Evolutionary conservation across 1,284 basidiomycete species (phyloP).

Genomic region (Sparassis latifolia): DNA sequence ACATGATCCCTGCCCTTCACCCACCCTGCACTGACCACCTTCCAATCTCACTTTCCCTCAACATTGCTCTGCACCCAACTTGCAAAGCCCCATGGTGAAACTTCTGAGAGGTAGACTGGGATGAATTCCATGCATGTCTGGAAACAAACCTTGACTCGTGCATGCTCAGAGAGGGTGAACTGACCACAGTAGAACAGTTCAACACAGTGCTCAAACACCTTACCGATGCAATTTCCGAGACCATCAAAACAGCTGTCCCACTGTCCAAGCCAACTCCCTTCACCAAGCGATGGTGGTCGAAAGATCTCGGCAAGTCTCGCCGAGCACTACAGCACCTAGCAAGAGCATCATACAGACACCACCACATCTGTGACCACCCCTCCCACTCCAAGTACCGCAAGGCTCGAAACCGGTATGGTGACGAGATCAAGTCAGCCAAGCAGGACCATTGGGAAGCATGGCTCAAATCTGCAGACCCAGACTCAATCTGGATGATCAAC

Average conservation of each 20-base stretch:
- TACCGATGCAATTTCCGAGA: slow-evolving; percentile 5
- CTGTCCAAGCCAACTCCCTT: slow-evolving; percentile 16
- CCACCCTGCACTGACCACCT: background rate
- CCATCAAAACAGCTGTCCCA: slow-evolving; percentile 19
- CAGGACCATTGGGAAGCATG: slow-evolving; percentile 29
- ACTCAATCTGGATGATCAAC: slow-evolving; percentile 27
- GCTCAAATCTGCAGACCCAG: slow-evolving; percentile 17
- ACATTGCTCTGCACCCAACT: background rate
- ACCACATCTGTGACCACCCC: slow-evolving; percentile 25
- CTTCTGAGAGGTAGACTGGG: background rate
- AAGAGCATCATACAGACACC: slow-evolving; percentile 20
- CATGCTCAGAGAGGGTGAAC: too few species aligned
- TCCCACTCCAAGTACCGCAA: slow-evolving; percentile 16
- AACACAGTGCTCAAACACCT: too few species aligned
- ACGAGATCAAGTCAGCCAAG: slow-evolving; percentile 26
- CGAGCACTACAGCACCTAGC: slow-evolving; percentile 8
- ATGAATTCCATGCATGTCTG: background rate
- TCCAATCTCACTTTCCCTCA: background rate
- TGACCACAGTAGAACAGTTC: too few species aligned
- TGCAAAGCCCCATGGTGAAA: background rate
- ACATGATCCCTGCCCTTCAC: background rate
- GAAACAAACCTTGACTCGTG: too few species aligned
- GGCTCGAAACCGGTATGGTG: slow-evolving; percentile 20
- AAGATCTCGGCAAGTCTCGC: slow-evolving; percentile 12
- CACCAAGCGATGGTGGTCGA: slow-evolving; percentile 2